phyloP scores from a whole-genome alignment of 2,329 filamentous ascomycete species.

The Didymella keratinophila region DNA sequence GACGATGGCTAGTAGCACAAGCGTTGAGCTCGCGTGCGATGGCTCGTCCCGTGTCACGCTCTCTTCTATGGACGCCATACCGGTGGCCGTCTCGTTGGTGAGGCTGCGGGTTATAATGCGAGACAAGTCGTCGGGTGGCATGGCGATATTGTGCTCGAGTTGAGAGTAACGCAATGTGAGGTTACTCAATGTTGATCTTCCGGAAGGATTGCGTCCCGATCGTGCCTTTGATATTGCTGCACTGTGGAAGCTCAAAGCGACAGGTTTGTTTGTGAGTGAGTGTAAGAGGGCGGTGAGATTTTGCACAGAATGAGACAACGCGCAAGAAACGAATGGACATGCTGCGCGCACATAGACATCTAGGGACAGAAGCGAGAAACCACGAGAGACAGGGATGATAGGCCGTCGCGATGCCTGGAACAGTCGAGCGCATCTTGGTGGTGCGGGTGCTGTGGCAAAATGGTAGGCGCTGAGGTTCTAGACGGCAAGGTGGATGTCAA shows the following conservation, averaged over 20 bases:
- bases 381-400: not conserved
- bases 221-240: not conserved
- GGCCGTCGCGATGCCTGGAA: not conserved
- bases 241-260: not conserved
- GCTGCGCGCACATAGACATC: not conserved
- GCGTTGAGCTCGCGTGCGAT: not conserved
- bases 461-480: constrained; percentile 2
- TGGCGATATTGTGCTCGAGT: not conserved
- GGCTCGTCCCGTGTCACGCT: not conserved
- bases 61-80: not conserved
- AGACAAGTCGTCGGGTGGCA: not conserved
- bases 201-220: not conserved
- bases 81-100: not conserved
- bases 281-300: not conserved
- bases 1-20: not conserved
- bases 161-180: not conserved
- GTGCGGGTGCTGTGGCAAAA: constrained; percentile 5
- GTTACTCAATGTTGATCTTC: not conserved
- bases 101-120: not conserved
- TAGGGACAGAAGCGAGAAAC: not conserved
- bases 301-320: not conserved
- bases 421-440: not conserved
- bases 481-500: constrained; percentile 12
- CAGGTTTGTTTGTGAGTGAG: not conserved
- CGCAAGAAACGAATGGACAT: not conserved